Evolutionary conservation across 1,284 basidiomycete genomes (phyloP), one percentile per base, ranked within the genome.

Genomic region (Volvariella surrecta): DNA sequence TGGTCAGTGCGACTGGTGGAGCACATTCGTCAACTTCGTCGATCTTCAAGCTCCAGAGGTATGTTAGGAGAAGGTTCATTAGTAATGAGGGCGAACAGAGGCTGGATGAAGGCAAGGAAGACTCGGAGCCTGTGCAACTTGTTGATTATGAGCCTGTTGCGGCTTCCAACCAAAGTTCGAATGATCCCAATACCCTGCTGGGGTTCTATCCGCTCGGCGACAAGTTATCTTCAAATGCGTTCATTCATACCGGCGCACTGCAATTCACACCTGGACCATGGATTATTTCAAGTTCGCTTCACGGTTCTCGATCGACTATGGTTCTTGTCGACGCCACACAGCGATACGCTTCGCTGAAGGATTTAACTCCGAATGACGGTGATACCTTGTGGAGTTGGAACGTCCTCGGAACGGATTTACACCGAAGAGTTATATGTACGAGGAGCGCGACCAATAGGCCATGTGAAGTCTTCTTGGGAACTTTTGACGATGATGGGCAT

Each of bases 121-220:
- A 16, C 8, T 4, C 34, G n/a, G 6, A 16, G 8, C 34, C 34
- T 8, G 18, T 16, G 4, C n/a, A 15, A 19, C 13, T 35, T 8
- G 13, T 35, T 16, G 34, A 35, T 35, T 16, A 7, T n/a, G 34
- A 16, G n/a, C n/a, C 13, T 15, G 15, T 37, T 7, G 13, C 42
- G 39, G 48, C 45, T 51, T 49, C 19, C 52, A 61, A 13, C 7
- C 34, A 30, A 15, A 19, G 13, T 3, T 32, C 42, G 10, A 18
- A 11, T 11, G 24, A 6, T 28, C 15, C 30, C 32, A 35, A 15
- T 13, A 41, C 20, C 10, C 85, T 84, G 54, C 81, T 82, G 0
- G 84, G 85, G 0, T 58, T 88, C 1, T 88, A 79, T 50, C 63
- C 72, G 2, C 68, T 73, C 16, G 66, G 67, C 44, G 67, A 15